These are phyloP conservation scores for Zygosaccharomyces pseudobailii DNA, from an alignment of 1,139 yeast genomes.

Conservation along the genomic window DNA sequence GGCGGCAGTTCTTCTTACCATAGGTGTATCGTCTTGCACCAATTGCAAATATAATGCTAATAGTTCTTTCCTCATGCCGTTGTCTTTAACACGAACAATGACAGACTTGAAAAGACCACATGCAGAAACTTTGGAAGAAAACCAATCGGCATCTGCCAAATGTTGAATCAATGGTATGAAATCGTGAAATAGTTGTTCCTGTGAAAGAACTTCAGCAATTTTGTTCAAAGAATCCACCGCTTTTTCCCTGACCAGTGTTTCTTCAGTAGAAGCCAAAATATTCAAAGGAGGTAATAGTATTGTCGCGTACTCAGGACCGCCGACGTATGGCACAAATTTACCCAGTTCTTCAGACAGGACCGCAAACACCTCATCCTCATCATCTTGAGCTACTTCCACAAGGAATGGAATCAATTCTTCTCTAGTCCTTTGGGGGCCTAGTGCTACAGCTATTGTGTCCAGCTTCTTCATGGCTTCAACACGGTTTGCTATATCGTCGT, in stretches of 20 bases:
- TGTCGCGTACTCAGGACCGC: conserved; percentile 77
- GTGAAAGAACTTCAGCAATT: conserved; percentile 61
- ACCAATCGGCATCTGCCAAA: conserved; percentile 89
- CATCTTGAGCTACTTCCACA: conserved; percentile 91
- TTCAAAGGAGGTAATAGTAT: conserved; percentile 82
- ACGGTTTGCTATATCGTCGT: conserved; percentile 90
- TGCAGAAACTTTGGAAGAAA: conserved; percentile 85
- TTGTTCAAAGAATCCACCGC: conserved; percentile 82
- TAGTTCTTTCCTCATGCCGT: conserved; percentile 51
- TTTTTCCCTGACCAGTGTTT: conserved; percentile 94
- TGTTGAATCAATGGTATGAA: conserved; percentile 74
- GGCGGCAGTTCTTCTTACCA: conserved; percentile 96
- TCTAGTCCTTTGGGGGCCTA: conserved; percentile 91
- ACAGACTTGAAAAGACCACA: conserved; percentile 82
- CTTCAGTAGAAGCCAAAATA: conserved; percentile 87
- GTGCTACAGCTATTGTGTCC: conserved; percentile 90
- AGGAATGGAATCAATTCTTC: conserved; percentile 86
- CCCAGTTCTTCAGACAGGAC: conserved; percentile 90
- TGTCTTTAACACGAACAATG: conserved; percentile 54
- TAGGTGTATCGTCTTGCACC: conserved; percentile 89
- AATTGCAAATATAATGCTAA: conserved; percentile 64
- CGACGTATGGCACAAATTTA: conserved; percentile 77
- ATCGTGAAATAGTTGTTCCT: conserved; percentile 59
- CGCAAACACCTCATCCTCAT: conserved; percentile 96
- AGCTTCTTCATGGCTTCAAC: conserved; percentile 93